Evolutionary conservation across 805 yeast species (phyloP).

Genomic region (Candida qinlingensis): DNA sequence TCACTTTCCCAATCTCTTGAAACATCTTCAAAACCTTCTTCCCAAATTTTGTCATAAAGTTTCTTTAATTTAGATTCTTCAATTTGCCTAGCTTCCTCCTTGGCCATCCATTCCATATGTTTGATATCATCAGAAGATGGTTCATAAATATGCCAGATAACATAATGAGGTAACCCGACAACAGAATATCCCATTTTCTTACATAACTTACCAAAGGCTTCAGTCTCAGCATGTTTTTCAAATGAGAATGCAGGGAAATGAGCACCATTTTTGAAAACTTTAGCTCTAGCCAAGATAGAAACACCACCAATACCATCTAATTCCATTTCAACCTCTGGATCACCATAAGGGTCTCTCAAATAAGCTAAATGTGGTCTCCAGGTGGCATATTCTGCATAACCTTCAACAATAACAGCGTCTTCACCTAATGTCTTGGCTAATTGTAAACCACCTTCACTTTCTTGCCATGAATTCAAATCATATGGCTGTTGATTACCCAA

Average conservation of each 20-base stretch:
- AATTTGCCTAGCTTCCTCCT: conserved; percentile 63
- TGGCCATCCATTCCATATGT: conserved; percentile 88
- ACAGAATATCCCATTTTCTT: conserved; percentile 86
- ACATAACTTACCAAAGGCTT: conserved; percentile 90
- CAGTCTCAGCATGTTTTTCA: conserved; percentile 96
- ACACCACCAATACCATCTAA: conserved; percentile 98
- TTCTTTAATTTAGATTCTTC: conserved; percentile 60
- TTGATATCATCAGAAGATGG: conserved; percentile 89
- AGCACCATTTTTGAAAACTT: conserved; percentile 83
- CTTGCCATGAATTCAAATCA: conserved; percentile 83
- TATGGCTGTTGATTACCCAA: conserved; percentile 81
- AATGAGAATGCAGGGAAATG: conserved; percentile 97
- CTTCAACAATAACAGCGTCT: conserved; percentile 96
- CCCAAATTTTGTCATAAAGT: conserved; percentile 69
- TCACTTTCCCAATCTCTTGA: conserved; percentile 71
- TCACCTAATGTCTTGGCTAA: conserved; percentile 76
- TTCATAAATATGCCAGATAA: conserved; percentile 95
- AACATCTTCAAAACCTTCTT: conserved; percentile 74
- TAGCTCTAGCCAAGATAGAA: conserved; percentile 82
- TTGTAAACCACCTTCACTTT: conserved; percentile 73
- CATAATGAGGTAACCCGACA: conserved; percentile 90
- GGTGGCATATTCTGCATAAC: conserved; percentile 94
- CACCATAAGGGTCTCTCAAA: conserved; percentile 90
- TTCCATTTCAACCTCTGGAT: conserved; percentile 88
- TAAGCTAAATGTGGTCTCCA: conserved; percentile 98